phyloP scores from a whole-genome alignment of 352 stramenopile species.

The Globisporangium okanoganense region DNA sequence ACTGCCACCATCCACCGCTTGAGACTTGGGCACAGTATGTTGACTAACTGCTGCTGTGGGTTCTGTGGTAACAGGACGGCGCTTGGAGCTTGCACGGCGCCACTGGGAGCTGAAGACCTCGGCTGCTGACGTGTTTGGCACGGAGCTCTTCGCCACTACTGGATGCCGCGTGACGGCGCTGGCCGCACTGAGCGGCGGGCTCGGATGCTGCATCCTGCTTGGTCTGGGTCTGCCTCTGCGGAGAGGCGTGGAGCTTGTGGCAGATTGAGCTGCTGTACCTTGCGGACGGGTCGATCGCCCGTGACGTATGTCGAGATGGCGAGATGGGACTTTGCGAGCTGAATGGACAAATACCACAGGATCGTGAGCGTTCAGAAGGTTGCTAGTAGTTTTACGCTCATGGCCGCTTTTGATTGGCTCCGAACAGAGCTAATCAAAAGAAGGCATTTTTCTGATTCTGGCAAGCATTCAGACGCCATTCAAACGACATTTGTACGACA shows the following conservation, averaged over 20 bases:
- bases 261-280: too few relatives aligned
- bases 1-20: not conserved
- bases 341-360: too few relatives aligned
- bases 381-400: too few relatives aligned
- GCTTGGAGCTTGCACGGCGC: conserved; percentile 5
- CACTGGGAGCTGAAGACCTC: conserved; percentile 10
- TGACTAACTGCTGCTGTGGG: not conserved
- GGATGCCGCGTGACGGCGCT: not conserved
- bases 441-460: too few relatives aligned
- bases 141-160: not conserved
- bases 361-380: too few relatives aligned
- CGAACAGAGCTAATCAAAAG: too few relatives aligned
- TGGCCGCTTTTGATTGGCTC: too few relatives aligned
- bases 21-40: not conserved
- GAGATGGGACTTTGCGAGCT: too few relatives aligned
- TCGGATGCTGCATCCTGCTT: not conserved
- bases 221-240: not conserved
- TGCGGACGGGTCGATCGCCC: not conserved
- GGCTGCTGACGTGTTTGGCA: not conserved
- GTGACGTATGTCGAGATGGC: too few relatives aligned
- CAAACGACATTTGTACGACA: not conserved
- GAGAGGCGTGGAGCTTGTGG: too few relatives aligned
- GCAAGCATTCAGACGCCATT: too few relatives aligned
- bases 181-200: not conserved
- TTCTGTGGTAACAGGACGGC: not conserved